These are phyloP conservation scores for Beauveria medogensis DNA, from an alignment of 2,329 filamentous ascomycete species.

Conservation along the genomic window DNA sequence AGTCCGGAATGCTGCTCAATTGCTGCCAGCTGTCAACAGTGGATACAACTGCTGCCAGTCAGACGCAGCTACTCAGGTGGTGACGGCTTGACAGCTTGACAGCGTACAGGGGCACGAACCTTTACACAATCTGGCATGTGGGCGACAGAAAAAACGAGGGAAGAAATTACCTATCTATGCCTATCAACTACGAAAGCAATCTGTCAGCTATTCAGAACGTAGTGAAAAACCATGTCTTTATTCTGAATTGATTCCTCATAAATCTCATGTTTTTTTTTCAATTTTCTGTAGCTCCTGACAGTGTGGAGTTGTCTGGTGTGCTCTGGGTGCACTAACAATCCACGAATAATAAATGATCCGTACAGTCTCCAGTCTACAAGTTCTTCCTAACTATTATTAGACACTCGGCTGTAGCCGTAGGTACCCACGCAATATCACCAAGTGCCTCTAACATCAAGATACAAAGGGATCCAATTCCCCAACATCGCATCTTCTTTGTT, in stretches of 20 bases:
- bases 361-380: background rate
- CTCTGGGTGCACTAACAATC: background rate
- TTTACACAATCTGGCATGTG: background rate
- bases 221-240: too few species aligned
- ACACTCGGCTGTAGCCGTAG: background rate
- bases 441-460: background rate
- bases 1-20: background rate
- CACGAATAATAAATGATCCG: background rate
- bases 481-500: background rate
- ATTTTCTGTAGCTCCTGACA: too few species aligned
- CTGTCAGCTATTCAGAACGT: too few species aligned
- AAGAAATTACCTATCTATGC: too few species aligned
- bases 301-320: too few species aligned
- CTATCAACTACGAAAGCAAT: too few species aligned
- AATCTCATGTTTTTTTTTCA: too few species aligned
- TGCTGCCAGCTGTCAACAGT: background rate
- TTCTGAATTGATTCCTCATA: too few species aligned
- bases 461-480: background rate
- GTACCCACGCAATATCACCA: background rate
- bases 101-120: background rate
- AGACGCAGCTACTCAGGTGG: too few species aligned
- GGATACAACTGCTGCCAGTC: background rate
- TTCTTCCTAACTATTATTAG: background rate
- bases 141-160: too few species aligned
- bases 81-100: too few species aligned